Base-by-base conservation (phyloP, 2,329 filamentous ascomycete species). In the Pseudogymnoascus verrucosus region DNA sequence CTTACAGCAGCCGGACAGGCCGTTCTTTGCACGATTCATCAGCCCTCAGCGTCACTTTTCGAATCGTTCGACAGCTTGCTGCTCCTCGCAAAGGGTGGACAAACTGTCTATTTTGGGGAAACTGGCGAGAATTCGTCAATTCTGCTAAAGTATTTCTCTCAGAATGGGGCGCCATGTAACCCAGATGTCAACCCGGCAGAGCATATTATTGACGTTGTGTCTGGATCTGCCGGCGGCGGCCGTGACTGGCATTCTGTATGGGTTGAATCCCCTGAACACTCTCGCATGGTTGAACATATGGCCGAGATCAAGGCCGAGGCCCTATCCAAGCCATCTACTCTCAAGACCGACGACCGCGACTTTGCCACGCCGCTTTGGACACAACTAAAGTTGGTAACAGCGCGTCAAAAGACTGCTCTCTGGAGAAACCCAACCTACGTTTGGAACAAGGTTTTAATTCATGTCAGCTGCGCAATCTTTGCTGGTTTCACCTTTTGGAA, bases 181-280 rank as follows among this genome's bases (percentile, higher is more conserved):
- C 71, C 76, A 0, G 76, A 80, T 36, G 77, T 75, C 3, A 86
- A 86, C 65, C 82, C 82, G 0, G 83, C 83, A 0, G 83, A 76
- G 47, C 62, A 67, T 47, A 70, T 71, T 67, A 69, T 71, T 36
- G 67, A 71, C 34, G 76, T 78, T 6, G 76, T 77, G n/a, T 83
- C 82, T 0, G 82, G 82, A 0, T 68, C 73, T 16, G 70, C 81
- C 0, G 80, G 78, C 0, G 77, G 75, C 60, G 75, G 69, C 69
- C 78, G 68, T 44, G 81, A 91, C 72, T 91, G 89, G 89, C 87
- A 86, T 70, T 79, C 89, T 39, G 82, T 90, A 66, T 91, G 89
- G 89, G 77, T 81, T 19, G 79, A 79, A 16, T 91, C 85, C 0
- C 77, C 83, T 0, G 81, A 90, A 69, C 81, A 85, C 67, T 75